phyloP scores from a whole-genome alignment of 1,284 basidiomycete genomes.

The Anthracocystis setariae region DNA sequence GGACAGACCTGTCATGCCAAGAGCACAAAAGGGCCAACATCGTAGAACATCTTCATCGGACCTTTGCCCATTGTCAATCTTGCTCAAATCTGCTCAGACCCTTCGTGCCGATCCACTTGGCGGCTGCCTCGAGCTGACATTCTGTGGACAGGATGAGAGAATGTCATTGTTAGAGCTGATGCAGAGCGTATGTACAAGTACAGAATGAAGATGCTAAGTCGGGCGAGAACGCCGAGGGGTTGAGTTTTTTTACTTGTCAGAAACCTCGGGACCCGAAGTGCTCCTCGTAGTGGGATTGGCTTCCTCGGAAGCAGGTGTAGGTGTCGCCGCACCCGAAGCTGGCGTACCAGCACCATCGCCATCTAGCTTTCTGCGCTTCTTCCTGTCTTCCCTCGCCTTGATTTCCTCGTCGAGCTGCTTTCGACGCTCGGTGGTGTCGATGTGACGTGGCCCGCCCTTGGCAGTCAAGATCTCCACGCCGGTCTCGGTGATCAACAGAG shows the following conservation, averaged over 20 bases:
- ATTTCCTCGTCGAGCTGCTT: constrained; percentile 39
- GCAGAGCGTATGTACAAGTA: not conserved
- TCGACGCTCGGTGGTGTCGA: constrained; percentile 62
- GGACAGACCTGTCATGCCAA: constrained; percentile 1
- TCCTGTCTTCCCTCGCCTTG: constrained; percentile 37
- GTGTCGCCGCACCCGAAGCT: constrained; percentile 32
- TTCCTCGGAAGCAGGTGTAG: constrained; percentile 32
- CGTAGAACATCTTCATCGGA: not conserved
- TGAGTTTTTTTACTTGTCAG: constrained; percentile 6
- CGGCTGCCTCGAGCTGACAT: no score
- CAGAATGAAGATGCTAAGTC: not conserved
- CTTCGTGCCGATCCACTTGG: no score
- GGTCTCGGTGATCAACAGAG: constrained; percentile 62
- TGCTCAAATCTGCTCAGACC: no score
- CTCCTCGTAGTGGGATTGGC: constrained; percentile 35
- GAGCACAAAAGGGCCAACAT: constrained; percentile 5
- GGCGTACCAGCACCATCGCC: constrained; percentile 18
- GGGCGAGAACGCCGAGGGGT: no score
- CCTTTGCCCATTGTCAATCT: no score
- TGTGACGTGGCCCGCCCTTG: constrained; percentile 54
- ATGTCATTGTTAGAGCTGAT: not conserved
- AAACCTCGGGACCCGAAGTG: constrained; percentile 11
- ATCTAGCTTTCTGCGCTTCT: constrained; percentile 43
- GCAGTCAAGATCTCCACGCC: constrained; percentile 67
- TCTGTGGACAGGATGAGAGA: no score